phyloP scores from a whole-genome alignment of 306 rosid genomes.

The Hippophae gyantsensis region DNA sequence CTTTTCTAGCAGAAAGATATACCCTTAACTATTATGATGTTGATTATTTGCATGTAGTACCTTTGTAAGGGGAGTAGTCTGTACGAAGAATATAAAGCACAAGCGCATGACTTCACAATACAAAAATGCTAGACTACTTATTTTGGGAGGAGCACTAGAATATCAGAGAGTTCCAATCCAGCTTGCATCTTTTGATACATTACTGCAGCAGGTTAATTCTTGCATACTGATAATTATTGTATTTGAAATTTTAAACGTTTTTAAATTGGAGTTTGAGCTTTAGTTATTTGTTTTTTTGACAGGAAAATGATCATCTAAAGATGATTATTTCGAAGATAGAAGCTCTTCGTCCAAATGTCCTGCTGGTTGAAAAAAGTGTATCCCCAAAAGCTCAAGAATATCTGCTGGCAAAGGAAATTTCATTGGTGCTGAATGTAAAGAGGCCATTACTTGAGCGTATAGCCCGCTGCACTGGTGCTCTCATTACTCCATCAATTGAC shows the following conservation, averaged over 20 bases:
- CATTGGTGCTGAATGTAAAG: constrained; percentile 91
- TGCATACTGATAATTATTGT: constrained; percentile 1
- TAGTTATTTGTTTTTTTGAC: constrained; percentile 22
- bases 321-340: constrained; percentile 74
- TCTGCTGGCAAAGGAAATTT: constrained; percentile 82
- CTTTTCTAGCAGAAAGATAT: not conserved
- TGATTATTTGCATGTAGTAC: constrained; percentile 44
- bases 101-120: constrained; percentile 96
- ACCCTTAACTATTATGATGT: constrained; percentile 15
- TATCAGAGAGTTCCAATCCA: constrained; percentile 89
- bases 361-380: constrained; percentile 88
- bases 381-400: constrained; percentile 72
- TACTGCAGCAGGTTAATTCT: constrained; percentile 76
- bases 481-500: constrained; percentile 68
- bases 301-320: constrained; percentile 91
- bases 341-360: constrained; percentile 83
- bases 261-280: constrained; percentile 11
- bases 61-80: constrained; percentile 74
- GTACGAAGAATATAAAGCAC: constrained; percentile 94
- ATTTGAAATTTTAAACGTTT: not conserved
- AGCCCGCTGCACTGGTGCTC: constrained; percentile 86
- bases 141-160: constrained; percentile 81
- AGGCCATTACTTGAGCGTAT: constrained; percentile 80
- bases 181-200: constrained; percentile 72
- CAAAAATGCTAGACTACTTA: constrained; percentile 68